A percentile compares a stretch with the other conserved stretches of the same genome.
Conservation (phyloP, 768 basidiomycete genomes). For the Sarcodon aspratus region DNA sequence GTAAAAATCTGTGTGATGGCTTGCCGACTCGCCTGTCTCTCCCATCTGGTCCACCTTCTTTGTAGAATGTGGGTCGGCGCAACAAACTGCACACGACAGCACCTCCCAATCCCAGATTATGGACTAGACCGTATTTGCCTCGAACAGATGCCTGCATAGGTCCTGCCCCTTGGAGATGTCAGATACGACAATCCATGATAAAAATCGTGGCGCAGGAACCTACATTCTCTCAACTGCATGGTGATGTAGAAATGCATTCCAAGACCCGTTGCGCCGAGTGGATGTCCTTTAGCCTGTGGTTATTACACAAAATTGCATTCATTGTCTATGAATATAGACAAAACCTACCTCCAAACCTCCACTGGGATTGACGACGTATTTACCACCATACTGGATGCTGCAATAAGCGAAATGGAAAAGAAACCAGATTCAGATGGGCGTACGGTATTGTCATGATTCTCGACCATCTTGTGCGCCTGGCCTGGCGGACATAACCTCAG, state of each 20-base stretch:
- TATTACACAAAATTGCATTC: background rate
- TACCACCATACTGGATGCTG: conserved; percentile 57
- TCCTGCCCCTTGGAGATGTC: conserved; percentile 51
- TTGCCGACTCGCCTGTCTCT: conserved; percentile 36
- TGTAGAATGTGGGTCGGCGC: conserved; percentile 68
- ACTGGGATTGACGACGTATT: conserved; percentile 76
- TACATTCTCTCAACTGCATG: conserved; percentile 70
- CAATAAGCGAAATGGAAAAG: background rate
- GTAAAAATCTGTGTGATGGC: background rate
- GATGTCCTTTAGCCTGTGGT: conserved; percentile 64
- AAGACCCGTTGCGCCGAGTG: conserved; percentile 71
- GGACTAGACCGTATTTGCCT: conserved; percentile 73
- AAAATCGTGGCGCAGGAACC: conserved; percentile 1
- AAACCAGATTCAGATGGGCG: conserved; percentile 8
- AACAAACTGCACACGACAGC: conserved; percentile 70
- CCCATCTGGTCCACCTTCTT: conserved; percentile 55
- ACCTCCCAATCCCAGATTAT: conserved; percentile 77
- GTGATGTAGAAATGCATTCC: conserved; percentile 85
- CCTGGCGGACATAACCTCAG: conserved; percentile 57
- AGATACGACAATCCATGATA: background rate
- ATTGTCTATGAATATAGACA: background rate
- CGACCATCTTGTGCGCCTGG: conserved; percentile 65
- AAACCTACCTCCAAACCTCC: conserved; percentile 53
- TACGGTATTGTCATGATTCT: conserved; percentile 71
- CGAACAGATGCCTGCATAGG: conserved; percentile 62